Evolutionary conservation across 1,284 basidiomycete species (phyloP).

Genomic region (Cryptococcus sp.): DNA sequence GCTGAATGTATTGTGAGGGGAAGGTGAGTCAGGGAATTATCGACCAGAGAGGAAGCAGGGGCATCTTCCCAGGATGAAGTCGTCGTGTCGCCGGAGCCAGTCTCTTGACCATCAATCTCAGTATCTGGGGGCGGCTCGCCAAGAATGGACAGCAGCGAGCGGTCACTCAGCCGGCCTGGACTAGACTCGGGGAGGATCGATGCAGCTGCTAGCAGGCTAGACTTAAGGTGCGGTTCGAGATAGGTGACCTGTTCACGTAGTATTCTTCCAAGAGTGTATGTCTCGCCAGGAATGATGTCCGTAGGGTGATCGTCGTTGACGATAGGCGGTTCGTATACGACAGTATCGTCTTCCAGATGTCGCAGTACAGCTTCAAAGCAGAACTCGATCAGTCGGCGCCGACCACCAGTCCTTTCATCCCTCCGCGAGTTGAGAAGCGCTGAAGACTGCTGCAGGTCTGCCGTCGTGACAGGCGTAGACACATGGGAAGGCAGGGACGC

Average conservation of each 20-base stretch:
- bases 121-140: conserved; percentile 8
- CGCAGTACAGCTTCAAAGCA: conserved; percentile 30
- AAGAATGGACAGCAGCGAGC: conserved; percentile 25
- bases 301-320: not conserved
- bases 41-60: conserved; percentile 2
- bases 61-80: conserved; percentile 1
- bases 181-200: conserved; percentile 18
- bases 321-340: conserved; percentile 6
- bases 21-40: conserved; percentile 20
- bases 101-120: not conserved
- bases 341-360: conserved; percentile 27
- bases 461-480: conserved; percentile 1
- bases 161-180: conserved; percentile 21
- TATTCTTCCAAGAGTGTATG: conserved; percentile 25
- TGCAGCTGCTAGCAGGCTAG: conserved; percentile 21
- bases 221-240: conserved; percentile 35
- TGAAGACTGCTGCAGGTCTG: conserved; percentile 10
- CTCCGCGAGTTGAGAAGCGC: not conserved
- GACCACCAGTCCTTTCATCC: not conserved
- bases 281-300: conserved; percentile 3
- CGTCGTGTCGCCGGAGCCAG: not conserved
- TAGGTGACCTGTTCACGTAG: conserved; percentile 34
- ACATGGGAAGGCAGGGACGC: not conserved
- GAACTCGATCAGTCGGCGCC: conserved; percentile 22
- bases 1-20: conserved; percentile 32